A percentile compares a stretch with the other conserved stretches of the same genome.
Conservation (phyloP, 768 basidiomycete species). For the Hericium alpestre region DNA sequence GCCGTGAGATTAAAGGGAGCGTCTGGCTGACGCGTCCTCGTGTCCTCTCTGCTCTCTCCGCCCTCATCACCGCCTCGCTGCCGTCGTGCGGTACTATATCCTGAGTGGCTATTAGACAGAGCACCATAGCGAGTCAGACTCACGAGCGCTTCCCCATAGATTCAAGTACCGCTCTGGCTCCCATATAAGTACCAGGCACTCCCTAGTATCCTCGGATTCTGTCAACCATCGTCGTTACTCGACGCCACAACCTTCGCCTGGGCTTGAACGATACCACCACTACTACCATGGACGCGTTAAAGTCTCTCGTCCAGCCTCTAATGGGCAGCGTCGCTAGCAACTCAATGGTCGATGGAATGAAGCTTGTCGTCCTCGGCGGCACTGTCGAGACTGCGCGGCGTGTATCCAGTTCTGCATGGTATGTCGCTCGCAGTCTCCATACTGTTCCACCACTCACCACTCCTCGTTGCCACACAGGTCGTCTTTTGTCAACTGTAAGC, state of each 20-base stretch:
- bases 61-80: not conserved
- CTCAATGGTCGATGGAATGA: constrained; percentile 80
- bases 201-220: not conserved
- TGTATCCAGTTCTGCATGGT: constrained; percentile 78
- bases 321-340: constrained; percentile 13
- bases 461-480: constrained; percentile 35
- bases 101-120: not conserved
- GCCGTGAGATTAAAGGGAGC: constrained; percentile 10
- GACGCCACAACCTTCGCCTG: not conserved
- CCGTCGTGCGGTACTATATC: not conserved
- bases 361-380: constrained; percentile 80
- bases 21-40: not conserved
- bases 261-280: not conserved
- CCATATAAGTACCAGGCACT: not conserved
- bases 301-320: constrained; percentile 14
- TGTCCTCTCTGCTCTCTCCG: not conserved
- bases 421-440: constrained; percentile 17
- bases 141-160: constrained; percentile 1
- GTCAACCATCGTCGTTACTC: not conserved
- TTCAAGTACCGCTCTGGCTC: not conserved
- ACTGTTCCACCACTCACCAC: constrained; percentile 4
- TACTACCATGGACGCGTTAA: constrained; percentile 11
- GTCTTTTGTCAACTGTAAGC: constrained; percentile 80
- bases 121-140: constrained; percentile 1
- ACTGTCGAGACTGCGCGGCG: constrained; percentile 80